Evolutionary conservation across 2,329 filamentous ascomycete genomes (phyloP).

Genomic region (Scleromitrula shiraiana): DNA sequence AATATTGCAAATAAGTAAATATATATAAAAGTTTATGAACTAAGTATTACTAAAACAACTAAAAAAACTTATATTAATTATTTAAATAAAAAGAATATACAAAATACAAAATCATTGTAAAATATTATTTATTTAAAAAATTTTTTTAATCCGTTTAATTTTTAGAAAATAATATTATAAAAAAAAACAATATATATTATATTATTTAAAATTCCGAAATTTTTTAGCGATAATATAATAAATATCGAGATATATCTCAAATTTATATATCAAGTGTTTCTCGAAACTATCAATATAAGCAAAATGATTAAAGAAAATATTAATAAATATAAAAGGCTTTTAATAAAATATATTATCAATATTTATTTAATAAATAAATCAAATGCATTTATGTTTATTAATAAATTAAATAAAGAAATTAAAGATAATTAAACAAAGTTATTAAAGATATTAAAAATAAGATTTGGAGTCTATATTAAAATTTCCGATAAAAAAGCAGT

Average conservation of each 20-base stretch:
- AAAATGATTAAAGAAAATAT: not conserved
- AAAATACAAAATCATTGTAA: no score
- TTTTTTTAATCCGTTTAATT: no score
- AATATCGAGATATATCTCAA: not conserved
- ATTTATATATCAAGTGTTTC: not conserved
- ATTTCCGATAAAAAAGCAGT: not conserved
- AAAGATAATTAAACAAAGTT: not conserved
- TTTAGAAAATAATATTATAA: no score
- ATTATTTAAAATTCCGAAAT: not conserved
- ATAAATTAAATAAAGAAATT: not conserved
- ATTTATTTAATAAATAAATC: not conserved
- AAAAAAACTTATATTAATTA: no score
- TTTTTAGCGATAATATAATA: not conserved
- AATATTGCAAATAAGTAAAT: no score
- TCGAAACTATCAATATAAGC: not conserved
- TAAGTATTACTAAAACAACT: no score
- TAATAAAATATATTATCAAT: not conserved
- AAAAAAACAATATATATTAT: not conserved
- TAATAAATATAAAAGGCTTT: not conserved
- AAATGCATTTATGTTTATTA: not conserved
- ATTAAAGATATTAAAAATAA: not conserved
- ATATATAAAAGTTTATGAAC: no score
- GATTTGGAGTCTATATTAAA: not conserved
- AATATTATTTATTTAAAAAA: no score
- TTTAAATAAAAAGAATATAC: no score